Base-by-base conservation (phyloP, 208 protist species). In the Acanthamoeba lenticulata region DNA sequence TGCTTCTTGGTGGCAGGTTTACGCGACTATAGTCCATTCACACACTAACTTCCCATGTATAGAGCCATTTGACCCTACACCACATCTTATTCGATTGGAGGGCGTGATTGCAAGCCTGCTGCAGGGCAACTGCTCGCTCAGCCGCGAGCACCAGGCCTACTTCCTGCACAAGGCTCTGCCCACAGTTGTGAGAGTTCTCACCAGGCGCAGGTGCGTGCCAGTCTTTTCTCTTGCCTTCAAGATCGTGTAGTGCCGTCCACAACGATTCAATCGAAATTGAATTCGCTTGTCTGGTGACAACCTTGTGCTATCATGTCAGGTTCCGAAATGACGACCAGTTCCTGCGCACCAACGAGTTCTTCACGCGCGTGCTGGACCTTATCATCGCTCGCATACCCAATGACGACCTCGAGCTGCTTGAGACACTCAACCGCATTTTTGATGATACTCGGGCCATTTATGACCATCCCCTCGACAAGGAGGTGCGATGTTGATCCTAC, bases 271-370 rank as follows among this genome's bases (percentile, higher is more conserved):
- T 55, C 47, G 21, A 9, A 55, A 1, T 24, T 55, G 0, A 7
- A 7, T 55, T 55, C 45, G 27, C 21, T 69, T 27, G 13, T 69
- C 27, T 69, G 29, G 13, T 69, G 29, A n/a, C 36, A 45, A 21
- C 27, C 4, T 21, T 88, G 2, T 19, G 2, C 11, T 29, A 27
- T 55, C 44, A 21, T 13, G 57, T 3, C 27, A 88, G 79, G 44
- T 88, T 88, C 79, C 52, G 57, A 19, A 60, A 88, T 24, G 79
- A 88, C n/a, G 45, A 88, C 47, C 47, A 62, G 45, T 88, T 60
- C 45, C 7, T 88, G 79, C 69, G 69, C 69, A 60, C 47, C 29
- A 88, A 88, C 79, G 79, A 49, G 47, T 88, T 88, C 79, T 88
- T 88, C 79, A 62, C 47, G 21, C 79, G 79, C 27, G 79, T 88